Conservation (phyloP, 139 green algal genomes). For the Asterochloris erici region DNA sequence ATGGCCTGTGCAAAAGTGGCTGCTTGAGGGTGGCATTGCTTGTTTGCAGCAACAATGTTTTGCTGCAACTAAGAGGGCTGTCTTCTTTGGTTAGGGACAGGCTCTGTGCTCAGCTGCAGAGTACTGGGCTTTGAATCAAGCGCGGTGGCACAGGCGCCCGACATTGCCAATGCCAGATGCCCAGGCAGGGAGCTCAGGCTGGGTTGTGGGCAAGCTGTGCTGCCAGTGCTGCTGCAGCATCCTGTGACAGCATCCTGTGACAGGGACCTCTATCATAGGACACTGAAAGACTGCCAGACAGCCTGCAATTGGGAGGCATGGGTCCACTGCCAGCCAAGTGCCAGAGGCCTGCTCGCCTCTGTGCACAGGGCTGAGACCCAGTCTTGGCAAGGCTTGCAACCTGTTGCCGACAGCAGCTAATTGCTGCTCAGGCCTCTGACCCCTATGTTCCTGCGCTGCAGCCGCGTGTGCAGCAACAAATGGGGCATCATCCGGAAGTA, state of each 20-base stretch:
- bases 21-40: not conserved
- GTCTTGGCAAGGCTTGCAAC: not conserved
- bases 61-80: not conserved
- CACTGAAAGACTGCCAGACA: too few species aligned
- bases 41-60: not conserved
- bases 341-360: not conserved
- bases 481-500: constrained; percentile 99
- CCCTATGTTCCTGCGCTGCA: constrained; percentile 35
- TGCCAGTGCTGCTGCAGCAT: too few species aligned
- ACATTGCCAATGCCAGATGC: too few species aligned
- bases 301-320: not conserved
- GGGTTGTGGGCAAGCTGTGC: too few species aligned
- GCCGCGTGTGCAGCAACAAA: constrained; percentile 96
- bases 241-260: too few species aligned
- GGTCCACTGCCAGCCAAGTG: not conserved
- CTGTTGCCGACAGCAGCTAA: not conserved
- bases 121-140: not conserved
- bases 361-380: not conserved
- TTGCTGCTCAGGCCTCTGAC: not conserved
- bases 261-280: too few species aligned
- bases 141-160: too few species aligned
- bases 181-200: too few species aligned
- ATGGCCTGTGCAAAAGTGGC: too few species aligned
- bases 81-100: not conserved
- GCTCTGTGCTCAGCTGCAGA: not conserved